These are phyloP conservation scores for Solanum chilense DNA, from an alignment of 257 asterid species.

Conservation along the genomic window DNA sequence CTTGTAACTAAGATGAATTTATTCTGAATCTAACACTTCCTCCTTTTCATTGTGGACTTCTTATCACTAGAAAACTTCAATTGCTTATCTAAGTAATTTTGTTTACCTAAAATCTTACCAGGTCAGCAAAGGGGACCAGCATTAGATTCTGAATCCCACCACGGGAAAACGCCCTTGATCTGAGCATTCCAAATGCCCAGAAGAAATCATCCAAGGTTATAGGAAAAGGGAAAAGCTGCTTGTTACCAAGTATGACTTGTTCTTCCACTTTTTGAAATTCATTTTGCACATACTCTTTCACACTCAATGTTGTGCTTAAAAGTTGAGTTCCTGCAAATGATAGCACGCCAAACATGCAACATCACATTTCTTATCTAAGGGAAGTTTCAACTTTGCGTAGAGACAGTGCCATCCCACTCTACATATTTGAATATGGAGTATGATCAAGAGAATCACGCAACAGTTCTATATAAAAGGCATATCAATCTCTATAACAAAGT, in stretches of 20 bases:
- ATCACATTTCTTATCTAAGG: neutral
- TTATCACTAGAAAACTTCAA: neutral
- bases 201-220: constrained; percentile 74
- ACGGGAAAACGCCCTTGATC: constrained; percentile 90
- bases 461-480: neutral
- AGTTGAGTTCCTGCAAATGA: constrained; percentile 69
- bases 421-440: neutral
- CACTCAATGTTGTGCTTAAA: constrained; percentile 74
- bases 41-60: neutral
- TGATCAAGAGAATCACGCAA: neutral
- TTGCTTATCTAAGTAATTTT: neutral
- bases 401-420: neutral
- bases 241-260: constrained; percentile 70
- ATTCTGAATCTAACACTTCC: neutral
- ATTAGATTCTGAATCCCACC: constrained; percentile 78
- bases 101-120: constrained; percentile 38
- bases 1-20: neutral
- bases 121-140: constrained; percentile 81
- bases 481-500: neutral
- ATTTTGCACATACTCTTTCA: constrained; percentile 69
- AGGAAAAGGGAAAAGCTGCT: constrained; percentile 63
- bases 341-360: neutral
- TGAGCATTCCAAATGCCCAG: constrained; percentile 95
- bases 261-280: constrained; percentile 61
- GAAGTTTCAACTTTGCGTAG: neutral